These are phyloP conservation scores for Macaranga tanarius DNA, from an alignment of 441 rosid species.

Conservation along the genomic window DNA sequence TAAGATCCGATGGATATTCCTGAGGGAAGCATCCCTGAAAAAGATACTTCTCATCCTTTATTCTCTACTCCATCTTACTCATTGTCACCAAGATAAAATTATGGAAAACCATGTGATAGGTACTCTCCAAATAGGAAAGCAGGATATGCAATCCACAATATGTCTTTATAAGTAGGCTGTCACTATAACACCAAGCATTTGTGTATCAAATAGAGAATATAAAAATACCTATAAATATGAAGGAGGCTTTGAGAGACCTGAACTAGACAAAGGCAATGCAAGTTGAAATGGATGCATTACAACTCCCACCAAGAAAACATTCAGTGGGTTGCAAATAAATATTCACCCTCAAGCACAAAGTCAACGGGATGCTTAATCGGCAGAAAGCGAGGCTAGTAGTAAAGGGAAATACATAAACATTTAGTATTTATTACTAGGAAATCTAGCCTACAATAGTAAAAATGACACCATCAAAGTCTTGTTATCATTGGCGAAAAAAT, in stretches of 20 bases:
- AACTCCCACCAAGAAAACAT: neutral
- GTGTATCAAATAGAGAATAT: neutral
- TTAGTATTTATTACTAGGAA: neutral
- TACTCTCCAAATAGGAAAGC: neutral
- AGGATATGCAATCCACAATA: neutral
- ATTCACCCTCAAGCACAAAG: neutral
- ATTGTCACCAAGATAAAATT: neutral
- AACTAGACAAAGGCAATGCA: constrained; percentile 6
- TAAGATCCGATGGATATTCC: no score
- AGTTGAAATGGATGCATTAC: no score
- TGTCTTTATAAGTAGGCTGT: neutral
- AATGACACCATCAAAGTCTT: neutral
- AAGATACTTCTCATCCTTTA: neutral
- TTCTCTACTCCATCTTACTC: neutral
- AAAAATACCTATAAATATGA: neutral
- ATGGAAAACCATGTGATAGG: neutral
- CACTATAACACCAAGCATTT: neutral
- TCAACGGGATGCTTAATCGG: neutral
- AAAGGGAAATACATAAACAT: neutral
- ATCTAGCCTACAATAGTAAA: neutral
- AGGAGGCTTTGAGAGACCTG: neutral
- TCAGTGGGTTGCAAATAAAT: neutral
- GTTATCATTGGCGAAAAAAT: neutral
- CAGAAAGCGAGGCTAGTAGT: neutral
- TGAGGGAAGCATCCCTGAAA: no score